A percentile compares a stretch with the other conserved stretches of the same genome.
phyloP scores from a whole-genome alignment of 2,329 filamentous ascomycete genomes.

The Stagonosporopsis rhizophila region DNA sequence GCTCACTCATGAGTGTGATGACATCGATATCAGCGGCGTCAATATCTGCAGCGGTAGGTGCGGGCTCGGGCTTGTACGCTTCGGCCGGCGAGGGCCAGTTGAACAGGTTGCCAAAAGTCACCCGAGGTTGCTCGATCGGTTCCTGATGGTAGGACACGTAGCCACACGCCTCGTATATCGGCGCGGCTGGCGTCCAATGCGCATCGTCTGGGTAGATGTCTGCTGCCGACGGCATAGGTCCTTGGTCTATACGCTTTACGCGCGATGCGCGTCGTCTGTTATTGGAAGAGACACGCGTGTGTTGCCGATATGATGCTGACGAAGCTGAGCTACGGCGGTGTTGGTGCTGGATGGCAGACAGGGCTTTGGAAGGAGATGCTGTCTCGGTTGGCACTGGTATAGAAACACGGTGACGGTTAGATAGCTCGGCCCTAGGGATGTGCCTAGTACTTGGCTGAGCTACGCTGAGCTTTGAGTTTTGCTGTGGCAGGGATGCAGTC shows the following conservation, averaged over 20 bases:
- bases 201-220: conserved; percentile 45
- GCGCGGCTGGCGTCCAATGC: conserved; percentile 7
- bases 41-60: conserved; percentile 21
- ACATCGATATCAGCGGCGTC: conserved; percentile 22
- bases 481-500: neutral
- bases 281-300: conserved; percentile 9
- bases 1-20: conserved; percentile 12
- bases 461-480: neutral
- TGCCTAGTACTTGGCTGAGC: neutral
- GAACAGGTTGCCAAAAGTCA: conserved; percentile 3
- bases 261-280: conserved; percentile 17
- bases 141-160: neutral
- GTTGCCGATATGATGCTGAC: neutral
- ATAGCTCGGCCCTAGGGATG: neutral
- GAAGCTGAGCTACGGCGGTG: conserved; percentile 12
- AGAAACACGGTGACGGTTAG: neutral
- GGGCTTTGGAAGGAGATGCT: neutral
- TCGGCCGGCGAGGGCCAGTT: conserved; percentile 32
- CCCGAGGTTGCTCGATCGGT: neutral
- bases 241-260: conserved; percentile 38
- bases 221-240: conserved; percentile 38
- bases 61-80: conserved; percentile 13
- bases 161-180: neutral
- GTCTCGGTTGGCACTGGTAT: neutral
- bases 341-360: neutral